Percentiles rank a stretch among this genome's conserved stretches.
Evolutionary conservation across 495 filamentous ascomycete species (phyloP).

Genomic region (Hamigera avellanea): DNA sequence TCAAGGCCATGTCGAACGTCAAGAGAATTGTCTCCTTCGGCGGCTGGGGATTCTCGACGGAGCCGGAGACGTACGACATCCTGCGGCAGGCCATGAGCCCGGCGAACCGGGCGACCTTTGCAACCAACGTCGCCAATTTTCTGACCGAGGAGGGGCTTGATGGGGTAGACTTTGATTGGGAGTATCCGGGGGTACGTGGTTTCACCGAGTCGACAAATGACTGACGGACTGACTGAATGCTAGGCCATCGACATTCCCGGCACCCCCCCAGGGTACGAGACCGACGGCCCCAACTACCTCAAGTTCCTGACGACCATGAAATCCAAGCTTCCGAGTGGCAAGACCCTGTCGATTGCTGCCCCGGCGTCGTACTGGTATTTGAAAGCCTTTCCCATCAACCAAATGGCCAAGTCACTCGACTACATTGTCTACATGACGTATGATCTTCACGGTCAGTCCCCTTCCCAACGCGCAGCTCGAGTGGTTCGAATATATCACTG

Average conservation of each 20-base stretch:
- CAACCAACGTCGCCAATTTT: constrained; percentile 22
- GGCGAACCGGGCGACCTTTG: constrained; percentile 24
- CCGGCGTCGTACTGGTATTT: constrained; percentile 24
- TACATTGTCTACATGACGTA: constrained; percentile 29
- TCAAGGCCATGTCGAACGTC: constrained; percentile 9
- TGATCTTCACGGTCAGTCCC: constrained; percentile 21
- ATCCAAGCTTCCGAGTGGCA: neutral
- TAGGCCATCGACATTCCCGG: constrained; percentile 33
- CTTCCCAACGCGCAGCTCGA: no score
- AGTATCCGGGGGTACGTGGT: constrained; percentile 23
- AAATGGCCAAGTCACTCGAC: constrained; percentile 12
- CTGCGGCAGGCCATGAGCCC: constrained; percentile 24
- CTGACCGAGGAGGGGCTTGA: constrained; percentile 20
- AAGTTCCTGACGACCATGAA: constrained; percentile 7
- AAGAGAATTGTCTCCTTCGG: constrained; percentile 35
- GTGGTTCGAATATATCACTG: no score
- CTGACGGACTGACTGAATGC: no score
- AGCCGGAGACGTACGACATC: constrained; percentile 18
- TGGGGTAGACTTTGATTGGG: constrained; percentile 33
- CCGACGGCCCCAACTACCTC: constrained; percentile 21
- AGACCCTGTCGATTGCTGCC: constrained; percentile 6
- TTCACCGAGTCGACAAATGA: no score
- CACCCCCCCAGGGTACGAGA: constrained; percentile 13
- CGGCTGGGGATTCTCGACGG: constrained; percentile 35
- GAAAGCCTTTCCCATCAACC: constrained; percentile 14